Base-by-base conservation (phyloP, 176 grass and related monocot species). In the Triticum urartu region DNA sequence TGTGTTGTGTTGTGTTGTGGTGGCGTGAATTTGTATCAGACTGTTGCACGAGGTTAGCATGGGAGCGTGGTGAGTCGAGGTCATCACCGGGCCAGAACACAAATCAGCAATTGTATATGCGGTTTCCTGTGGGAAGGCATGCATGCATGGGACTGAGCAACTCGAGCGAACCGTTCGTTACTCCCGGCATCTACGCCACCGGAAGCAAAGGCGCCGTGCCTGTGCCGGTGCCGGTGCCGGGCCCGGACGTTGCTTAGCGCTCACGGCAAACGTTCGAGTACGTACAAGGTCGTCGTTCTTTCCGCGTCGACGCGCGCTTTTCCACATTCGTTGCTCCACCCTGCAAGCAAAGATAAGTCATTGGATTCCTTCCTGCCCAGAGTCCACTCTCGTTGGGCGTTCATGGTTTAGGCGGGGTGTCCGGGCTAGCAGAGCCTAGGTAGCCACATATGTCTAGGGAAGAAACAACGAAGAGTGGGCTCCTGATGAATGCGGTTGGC, bases 341-440 rank as follows among this genome's bases (percentile, higher is more conserved):
- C 56, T 33, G 84, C 89, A 83, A 83, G 89, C 84, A 90, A 87
- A 86, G 76, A 3, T 3, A 24, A 43, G 2, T 3, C 1, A 33
- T 17, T 69, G 1, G 30, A 21, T n/a, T 69, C 64, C 6, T 21
- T 68, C 66, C 7, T 36, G 32, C 66, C 64, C 14, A 18, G 30
- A 24, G 70, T 45, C 38, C 70, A 24, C 38, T 10, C 68, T 11
- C 67, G 33, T 20, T 70, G 45, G 45, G 15, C 13, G 7, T 38
- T 17, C 18, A 9, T 70, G 68, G 35, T n/a, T 38, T 21, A 58
- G 54, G 17, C 6, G 6, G 50, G 50, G 1, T 15, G 5, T 54
- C 5, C 1, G 36, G 54, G 18, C 54, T 21, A 59, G 7, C 0
- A 59, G 56, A 59, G 18, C 56, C 30, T 68, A 67, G 30, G 17